These are phyloP conservation scores for Trichoderma gamsii DNA, from an alignment of 495 filamentous ascomycete species.

Conservation along the genomic window DNA sequence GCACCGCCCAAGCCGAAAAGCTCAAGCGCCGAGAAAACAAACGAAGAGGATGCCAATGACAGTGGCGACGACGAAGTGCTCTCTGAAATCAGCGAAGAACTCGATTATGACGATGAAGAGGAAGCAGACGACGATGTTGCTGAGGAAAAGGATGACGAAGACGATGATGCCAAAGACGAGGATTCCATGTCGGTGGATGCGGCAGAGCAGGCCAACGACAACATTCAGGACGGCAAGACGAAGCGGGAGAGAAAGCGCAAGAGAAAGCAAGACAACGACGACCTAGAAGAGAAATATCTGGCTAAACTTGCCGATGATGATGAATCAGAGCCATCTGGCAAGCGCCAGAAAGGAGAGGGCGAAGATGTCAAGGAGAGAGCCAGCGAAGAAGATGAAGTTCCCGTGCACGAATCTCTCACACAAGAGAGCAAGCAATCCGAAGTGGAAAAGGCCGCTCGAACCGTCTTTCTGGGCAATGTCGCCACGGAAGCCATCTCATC, in stretches of 20 bases:
- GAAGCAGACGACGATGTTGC: slow-evolving; percentile 28
- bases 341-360: slow-evolving; percentile 42
- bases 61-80: slow-evolving; percentile 28
- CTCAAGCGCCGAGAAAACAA: background rate
- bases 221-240: slow-evolving; percentile 24
- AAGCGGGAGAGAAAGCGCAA: slow-evolving; percentile 68
- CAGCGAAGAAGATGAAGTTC: slow-evolving; percentile 28
- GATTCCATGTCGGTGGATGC: slow-evolving; percentile 19
- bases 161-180: slow-evolving; percentile 14
- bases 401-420: slow-evolving; percentile 46
- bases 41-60: slow-evolving; percentile 33
- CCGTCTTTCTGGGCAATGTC: slow-evolving; percentile 90
- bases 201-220: slow-evolving; percentile 23
- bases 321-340: slow-evolving; percentile 31
- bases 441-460: slow-evolving; percentile 79
- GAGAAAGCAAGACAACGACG: slow-evolving; percentile 59
- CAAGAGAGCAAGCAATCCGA: slow-evolving; percentile 46
- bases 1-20: background rate
- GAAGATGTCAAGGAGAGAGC: slow-evolving; percentile 26
- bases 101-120: slow-evolving; percentile 31
- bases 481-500: slow-evolving; percentile 75
- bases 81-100: slow-evolving; percentile 14
- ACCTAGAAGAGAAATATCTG: slow-evolving; percentile 79
- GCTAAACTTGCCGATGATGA: slow-evolving; percentile 54
- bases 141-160: slow-evolving; percentile 31